These are phyloP conservation scores for Singerocomus inundabilis DNA, from an alignment of 1,284 basidiomycete genomes.

Conservation along the genomic window DNA sequence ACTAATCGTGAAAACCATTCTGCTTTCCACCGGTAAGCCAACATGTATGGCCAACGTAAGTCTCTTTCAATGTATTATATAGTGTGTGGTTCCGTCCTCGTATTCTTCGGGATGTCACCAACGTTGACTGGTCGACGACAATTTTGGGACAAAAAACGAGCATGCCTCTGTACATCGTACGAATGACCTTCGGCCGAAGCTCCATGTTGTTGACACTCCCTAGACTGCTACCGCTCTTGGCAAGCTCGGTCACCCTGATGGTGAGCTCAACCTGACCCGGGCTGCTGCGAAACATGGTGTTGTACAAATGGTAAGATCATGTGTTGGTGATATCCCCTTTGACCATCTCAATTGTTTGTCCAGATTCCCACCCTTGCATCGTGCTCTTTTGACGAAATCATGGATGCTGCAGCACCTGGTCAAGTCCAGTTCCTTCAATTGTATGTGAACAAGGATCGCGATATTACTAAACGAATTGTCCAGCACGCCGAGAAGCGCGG, in stretches of 20 bases:
- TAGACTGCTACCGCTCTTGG: constrained; percentile 80
- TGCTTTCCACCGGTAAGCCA: constrained; percentile 73
- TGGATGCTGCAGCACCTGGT: constrained; percentile 72
- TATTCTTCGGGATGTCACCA: constrained; percentile 79
- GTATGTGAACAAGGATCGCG: constrained; percentile 81
- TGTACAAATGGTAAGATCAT: constrained; percentile 78
- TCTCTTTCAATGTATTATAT: neutral
- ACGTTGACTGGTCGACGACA: constrained; percentile 80
- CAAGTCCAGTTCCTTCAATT: constrained; percentile 83
- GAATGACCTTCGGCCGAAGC: constrained; percentile 8
- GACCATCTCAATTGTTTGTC: neutral
- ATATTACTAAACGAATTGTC: constrained; percentile 79
- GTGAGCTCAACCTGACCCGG: constrained; percentile 84
- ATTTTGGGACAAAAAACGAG: constrained; percentile 71
- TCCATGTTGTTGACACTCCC: constrained; percentile 8
- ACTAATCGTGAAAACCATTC: constrained; percentile 86
- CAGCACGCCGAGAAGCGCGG: constrained; percentile 83
- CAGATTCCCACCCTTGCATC: constrained; percentile 88
- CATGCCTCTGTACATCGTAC: constrained; percentile 78
- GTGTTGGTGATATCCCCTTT: neutral
- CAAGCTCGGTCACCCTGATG: constrained; percentile 92
- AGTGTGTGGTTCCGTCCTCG: constrained; percentile 94
- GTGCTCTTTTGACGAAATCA: constrained; percentile 87
- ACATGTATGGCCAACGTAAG: neutral
- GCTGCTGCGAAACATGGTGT: constrained; percentile 78